Percentiles rank a stretch among this genome's conserved stretches.
Evolutionary conservation across 345 rosid genomes (phyloP).

Genomic region (Arabis hirsuta): DNA sequence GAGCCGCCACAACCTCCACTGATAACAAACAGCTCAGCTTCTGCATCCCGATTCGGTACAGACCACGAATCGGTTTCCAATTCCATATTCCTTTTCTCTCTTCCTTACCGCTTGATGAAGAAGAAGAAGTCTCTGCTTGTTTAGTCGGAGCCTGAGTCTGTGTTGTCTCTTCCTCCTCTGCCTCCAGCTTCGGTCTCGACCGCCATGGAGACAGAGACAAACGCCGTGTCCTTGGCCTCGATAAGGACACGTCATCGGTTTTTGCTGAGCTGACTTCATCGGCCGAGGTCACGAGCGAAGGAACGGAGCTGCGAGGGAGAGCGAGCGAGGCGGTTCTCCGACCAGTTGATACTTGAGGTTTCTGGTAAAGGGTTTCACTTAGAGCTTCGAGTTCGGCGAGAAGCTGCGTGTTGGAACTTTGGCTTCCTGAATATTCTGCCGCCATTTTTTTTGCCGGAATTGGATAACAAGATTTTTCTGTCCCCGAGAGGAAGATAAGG

Average conservation of each 20-base stretch:
- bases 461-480: background rate
- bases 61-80: constrained; percentile 92
- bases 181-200: constrained; percentile 72
- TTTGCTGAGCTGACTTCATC: constrained; percentile 48
- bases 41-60: constrained; percentile 82
- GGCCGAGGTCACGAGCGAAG: constrained; percentile 40
- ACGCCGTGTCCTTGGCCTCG: constrained; percentile 62
- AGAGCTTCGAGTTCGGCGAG: constrained; percentile 83
- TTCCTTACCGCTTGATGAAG: constrained; percentile 22
- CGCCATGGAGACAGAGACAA: constrained; percentile 94
- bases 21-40: constrained; percentile 88
- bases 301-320: constrained; percentile 73
- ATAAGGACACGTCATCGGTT: constrained; percentile 39
- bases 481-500: constrained; percentile 27
- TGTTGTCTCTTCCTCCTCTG: constrained; percentile 40
- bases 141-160: constrained; percentile 34
- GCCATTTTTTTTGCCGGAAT: constrained; percentile 44
- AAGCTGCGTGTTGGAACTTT: constrained; percentile 72
- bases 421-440: constrained; percentile 52
- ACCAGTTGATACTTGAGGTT: constrained; percentile 59
- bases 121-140: constrained; percentile 30
- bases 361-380: constrained; percentile 80
- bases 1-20: constrained; percentile 80
- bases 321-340: constrained; percentile 86
- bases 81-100: constrained; percentile 86